Base-by-base conservation (phyloP, 1,139 yeast species). In the Zygoascus meyerae region DNA sequence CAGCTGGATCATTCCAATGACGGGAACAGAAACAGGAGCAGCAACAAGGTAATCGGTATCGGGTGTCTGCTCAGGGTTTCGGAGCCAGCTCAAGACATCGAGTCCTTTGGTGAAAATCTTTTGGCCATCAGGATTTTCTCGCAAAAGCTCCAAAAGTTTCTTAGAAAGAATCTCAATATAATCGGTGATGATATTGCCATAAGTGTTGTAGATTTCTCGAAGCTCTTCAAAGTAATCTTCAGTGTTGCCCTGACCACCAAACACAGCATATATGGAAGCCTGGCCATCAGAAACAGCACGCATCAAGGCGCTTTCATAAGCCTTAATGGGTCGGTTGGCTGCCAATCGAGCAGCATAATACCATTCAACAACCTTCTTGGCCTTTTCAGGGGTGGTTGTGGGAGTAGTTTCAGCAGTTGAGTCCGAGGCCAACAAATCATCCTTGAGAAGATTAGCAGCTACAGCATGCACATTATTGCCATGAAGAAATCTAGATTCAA, bases 201-300 rank as follows among this genome's bases (percentile, higher is more conserved):
- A 92, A 52, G 81, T 74, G 54, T 78, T 73, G 72, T 85, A 83
- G 52, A 89, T 69, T 57, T 89, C 95, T 67, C 95, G 81, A 64
- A 92, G 79, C 73, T 94, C 99, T 64, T 90, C 97, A 63, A 92
- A 92, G 73, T 89, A 92, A 65, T 92, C 97, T 64, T 94, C 97
- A 45, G 95, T 83, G 71, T 87, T 90, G 71, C 99, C 99, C 74
- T 92, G 99, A 61, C 99, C 99, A 66, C 99, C 98, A 61, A 92
- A 92, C 55, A 92, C 81, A 53, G 97, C 95, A 52, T 77, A 80
- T 50, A 89, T 68, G 52, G 75, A 71, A 46, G 94, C 89, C 33
- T 72, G 69, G 43, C 73, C 70, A 51, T 70, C 69, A 26, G 77
- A 66, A 47, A 79, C 86, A 30, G 92, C 78, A 59, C 81, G 73